phyloP scores from a whole-genome alignment of 805 yeast species.

The Pichia pseudocactophila region DNA sequence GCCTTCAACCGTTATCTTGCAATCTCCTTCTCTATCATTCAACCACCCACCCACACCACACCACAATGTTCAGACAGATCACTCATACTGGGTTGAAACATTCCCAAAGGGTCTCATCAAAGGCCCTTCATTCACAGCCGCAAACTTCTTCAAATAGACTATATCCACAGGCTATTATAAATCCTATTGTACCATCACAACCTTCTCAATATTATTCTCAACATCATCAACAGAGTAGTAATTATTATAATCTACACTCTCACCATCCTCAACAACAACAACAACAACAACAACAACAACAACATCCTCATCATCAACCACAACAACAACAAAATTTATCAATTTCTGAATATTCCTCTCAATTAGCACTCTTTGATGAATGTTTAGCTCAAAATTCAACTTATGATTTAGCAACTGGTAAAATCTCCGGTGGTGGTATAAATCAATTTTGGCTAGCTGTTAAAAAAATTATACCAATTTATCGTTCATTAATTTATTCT shows the following conservation, averaged over 20 bases:
- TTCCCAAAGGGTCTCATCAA: neutral
- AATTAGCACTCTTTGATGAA: constrained; percentile 34
- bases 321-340: neutral
- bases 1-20: no score
- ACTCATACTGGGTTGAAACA: neutral
- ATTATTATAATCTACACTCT: neutral
- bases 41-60: no score
- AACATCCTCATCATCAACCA: neutral
- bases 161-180: neutral
- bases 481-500: constrained; percentile 37
- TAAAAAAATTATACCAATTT: constrained; percentile 40
- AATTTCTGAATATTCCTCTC: neutral
- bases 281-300: constrained; percentile 2
- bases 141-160: neutral
- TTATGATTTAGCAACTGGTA: constrained; percentile 31
- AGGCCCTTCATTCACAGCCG: neutral
- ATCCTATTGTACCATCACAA: neutral
- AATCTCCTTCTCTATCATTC: no score
- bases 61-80: neutral
- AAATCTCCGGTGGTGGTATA: constrained; percentile 29
- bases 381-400: constrained; percentile 31
- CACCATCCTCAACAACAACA: constrained; percentile 1
- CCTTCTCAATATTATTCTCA: no score
- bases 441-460: constrained; percentile 46
- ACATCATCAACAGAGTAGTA: no score